phyloP scores from a whole-genome alignment of 1,139 yeast species.

The Sugiyamaella japonica region DNA sequence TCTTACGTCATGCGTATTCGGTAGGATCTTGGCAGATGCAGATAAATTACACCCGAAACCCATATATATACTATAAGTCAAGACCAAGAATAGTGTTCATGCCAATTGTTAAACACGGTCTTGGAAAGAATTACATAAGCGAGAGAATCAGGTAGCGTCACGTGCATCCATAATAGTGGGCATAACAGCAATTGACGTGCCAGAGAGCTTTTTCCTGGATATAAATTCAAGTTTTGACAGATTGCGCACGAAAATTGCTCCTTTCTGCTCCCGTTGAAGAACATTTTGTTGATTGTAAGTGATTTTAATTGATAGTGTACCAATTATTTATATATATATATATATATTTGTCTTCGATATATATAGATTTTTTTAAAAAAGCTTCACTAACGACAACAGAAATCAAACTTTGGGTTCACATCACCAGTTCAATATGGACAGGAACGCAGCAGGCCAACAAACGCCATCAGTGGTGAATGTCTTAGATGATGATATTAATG shows the following conservation, averaged over 20 bases:
- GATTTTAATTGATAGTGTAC: not conserved
- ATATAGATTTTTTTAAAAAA: too few relatives aligned
- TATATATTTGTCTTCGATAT: too few relatives aligned
- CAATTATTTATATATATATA: not conserved
- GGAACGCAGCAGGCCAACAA: not conserved
- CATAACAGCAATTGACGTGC: too few relatives aligned
- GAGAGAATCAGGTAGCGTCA: too few relatives aligned
- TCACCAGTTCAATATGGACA: not conserved
- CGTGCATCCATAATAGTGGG: too few relatives aligned
- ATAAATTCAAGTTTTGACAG: too few relatives aligned
- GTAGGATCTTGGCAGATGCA: not conserved
- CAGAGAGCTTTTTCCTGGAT: too few relatives aligned
- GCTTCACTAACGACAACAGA: not conserved
- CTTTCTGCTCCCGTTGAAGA: not conserved
- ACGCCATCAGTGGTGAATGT: not conserved
- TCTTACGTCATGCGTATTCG: slow-evolving; percentile 4
- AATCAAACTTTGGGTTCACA: not conserved
- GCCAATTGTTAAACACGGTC: too few relatives aligned
- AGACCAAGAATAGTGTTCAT: too few relatives aligned
- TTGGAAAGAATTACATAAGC: too few relatives aligned
- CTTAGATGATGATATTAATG: not conserved
- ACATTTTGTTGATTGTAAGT: too few relatives aligned
- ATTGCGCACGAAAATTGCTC: not conserved
- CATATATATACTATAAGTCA: too few relatives aligned
- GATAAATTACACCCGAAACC: not conserved